Evolutionary conservation across 345 rosid species (phyloP).

Genomic region (Trapa incisa): DNA sequence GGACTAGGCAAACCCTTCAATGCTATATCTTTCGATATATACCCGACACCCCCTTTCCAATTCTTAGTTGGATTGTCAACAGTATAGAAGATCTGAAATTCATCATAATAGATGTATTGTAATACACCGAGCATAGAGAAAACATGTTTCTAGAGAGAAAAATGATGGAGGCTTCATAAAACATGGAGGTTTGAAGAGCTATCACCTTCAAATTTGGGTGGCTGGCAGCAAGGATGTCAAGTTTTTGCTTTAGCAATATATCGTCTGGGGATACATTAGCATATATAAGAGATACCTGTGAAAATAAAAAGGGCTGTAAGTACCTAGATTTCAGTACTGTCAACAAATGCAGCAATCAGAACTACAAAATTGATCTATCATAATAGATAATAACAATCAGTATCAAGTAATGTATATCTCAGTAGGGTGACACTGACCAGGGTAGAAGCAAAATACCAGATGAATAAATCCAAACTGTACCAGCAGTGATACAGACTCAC

Average conservation of each 20-base stretch:
- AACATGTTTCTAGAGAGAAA: not conserved
- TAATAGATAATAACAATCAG: too few relatives aligned
- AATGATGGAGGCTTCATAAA: too few relatives aligned
- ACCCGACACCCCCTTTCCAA: constrained; percentile 92
- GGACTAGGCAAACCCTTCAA: constrained; percentile 78
- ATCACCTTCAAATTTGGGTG: constrained; percentile 80
- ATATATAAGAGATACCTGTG: constrained; percentile 70
- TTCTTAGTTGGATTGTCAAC: constrained; percentile 74
- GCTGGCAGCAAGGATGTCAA: constrained; percentile 63
- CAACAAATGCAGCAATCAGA: too few relatives aligned
- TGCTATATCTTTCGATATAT: constrained; percentile 64
- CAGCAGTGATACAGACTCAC: constrained; percentile 14
- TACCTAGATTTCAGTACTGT: not conserved
- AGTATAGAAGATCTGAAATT: constrained; percentile 60
- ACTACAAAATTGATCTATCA: too few relatives aligned
- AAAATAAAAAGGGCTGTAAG: not conserved
- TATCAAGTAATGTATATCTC: too few relatives aligned
- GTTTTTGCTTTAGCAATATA: constrained; percentile 79
- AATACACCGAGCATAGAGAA: not conserved
- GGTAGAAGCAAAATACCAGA: too few relatives aligned
- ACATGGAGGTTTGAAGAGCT: not conserved
- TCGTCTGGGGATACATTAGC: constrained; percentile 94
- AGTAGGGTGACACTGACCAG: too few relatives aligned
- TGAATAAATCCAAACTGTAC: too few relatives aligned
- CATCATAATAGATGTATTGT: constrained; percentile 5